Evolutionary conservation across 2,329 filamentous ascomycete genomes (phyloP), one percentile per base, ranked within the genome.

Genomic region (Aspergillus jensenii): DNA sequence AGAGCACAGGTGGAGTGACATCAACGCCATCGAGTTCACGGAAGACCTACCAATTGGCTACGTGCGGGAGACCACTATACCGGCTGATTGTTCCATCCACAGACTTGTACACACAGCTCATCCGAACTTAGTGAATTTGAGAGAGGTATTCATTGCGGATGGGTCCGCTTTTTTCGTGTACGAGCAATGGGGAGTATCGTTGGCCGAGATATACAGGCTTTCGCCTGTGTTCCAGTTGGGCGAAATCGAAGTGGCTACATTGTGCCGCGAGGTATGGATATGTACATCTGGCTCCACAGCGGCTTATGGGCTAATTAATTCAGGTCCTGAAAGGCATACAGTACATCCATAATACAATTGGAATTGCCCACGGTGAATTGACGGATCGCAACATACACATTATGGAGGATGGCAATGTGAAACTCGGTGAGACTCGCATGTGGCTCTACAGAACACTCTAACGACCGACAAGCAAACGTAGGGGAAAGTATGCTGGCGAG

Each of bases 1-100:
- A 40, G 39, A 56, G 23, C 53, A 49, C 8, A 17, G 25, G 19
- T 59, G 56, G 48, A 43, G 47, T 53, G 56, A 45, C 7, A 44
- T 61, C 14, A 57, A 40, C 40, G 56, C 59, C 25, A 61, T 61
- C 47, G 56, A 61, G 17, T 59, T 61, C 27, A 53, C 46, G 11
- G 44, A 61, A 44, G 37, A 35, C 44, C n/a, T 21, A n/a, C 37
- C 52, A 6, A 44, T 61, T 14, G 44, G 55, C 6, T 61, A 48
- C 37, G 31, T 61, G 39, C 50, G 21, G 19, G 47, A 61, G 37
- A 17, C 39, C 15, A 41, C 39, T 14, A n/a, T 25, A 15, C 19
- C 41, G 14, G 35, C 40, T 39, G 33, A 59, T n/a, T 14, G 14
- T 43, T 17, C 35, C 31, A 21, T 19, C 40, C 17, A 19, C 11